phyloP scores from a whole-genome alignment of 768 basidiomycete genomes.

The Suillus cothurnatus region DNA sequence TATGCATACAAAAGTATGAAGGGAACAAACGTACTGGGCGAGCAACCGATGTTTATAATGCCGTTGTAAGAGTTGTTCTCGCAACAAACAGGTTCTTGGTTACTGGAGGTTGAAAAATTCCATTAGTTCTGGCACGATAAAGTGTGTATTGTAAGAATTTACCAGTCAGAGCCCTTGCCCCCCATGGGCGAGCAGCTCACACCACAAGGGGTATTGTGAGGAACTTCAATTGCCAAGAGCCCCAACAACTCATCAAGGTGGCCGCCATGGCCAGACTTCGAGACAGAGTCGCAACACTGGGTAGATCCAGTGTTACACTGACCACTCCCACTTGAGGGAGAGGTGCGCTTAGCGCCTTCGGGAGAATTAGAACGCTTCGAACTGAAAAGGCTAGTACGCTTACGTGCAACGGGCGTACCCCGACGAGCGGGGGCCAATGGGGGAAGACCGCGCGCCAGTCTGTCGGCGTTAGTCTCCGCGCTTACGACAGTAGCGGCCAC shows the following conservation, averaged over 20 bases:
- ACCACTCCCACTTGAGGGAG: conserved; percentile 36
- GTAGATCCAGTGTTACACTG: conserved; percentile 21
- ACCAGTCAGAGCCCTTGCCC: conserved; percentile 21
- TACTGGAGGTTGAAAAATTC: conserved; percentile 25
- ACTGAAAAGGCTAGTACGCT: conserved; percentile 11
- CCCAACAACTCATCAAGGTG: not conserved
- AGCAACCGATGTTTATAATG: conserved; percentile 42
- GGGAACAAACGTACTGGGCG: conserved; percentile 32
- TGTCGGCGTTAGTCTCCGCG: conserved; percentile 53
- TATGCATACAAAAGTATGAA: not conserved
- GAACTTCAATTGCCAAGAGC: not conserved
- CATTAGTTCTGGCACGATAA: not conserved
- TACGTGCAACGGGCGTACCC: conserved; percentile 36
- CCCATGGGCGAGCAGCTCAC: conserved; percentile 37
- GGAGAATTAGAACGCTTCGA: not conserved
- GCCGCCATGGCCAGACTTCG: not conserved
- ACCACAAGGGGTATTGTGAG: conserved; percentile 19
- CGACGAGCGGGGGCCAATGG: conserved; percentile 46
- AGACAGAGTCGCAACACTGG: conserved; percentile 22
- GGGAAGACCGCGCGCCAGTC: conserved; percentile 54
- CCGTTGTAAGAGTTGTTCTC: conserved; percentile 35
- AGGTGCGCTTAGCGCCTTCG: conserved; percentile 37
- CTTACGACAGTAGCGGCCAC: conserved; percentile 40
- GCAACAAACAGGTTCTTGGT: conserved; percentile 43
- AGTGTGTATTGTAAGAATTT: not conserved